Evolutionary conservation across 2,329 filamentous ascomycete genomes (phyloP), one percentile per base, ranked within the genome.

Genomic region (Magnaporthales sp.): DNA sequence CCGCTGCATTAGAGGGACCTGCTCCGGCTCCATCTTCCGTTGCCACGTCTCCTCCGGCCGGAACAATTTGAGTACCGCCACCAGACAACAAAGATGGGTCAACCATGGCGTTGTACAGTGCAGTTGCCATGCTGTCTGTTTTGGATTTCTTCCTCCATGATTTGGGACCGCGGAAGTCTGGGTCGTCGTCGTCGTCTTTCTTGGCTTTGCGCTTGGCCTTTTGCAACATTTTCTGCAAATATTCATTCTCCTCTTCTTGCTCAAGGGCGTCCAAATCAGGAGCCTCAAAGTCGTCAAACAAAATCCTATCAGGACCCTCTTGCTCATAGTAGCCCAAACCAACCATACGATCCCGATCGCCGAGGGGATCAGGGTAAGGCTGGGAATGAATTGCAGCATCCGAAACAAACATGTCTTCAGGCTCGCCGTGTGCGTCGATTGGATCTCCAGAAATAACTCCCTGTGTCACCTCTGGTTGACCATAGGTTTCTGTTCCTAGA

Each of bases 311-410:
- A 1, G 82, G 80, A 26, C 80, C 80, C 69, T 86, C 83, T 70
- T 86, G 84, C 67, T 87, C 81, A 73, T 87, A 88, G 73, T 87
- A 87, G 10, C 84, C 85, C 78, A 86, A 83, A 19, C 85, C 85
- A 69, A 87, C 77, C 74, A 81, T 83, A 32, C 83, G 78, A 64
- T 83, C 81, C n/a, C 77, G 13, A 11, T 54, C 51, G 22, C 51
- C 64, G 77, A 56, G 75, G 77, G 82, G 81, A 67, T 86, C 83
- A 0, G 83, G 83, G 69, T 84, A 84, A 2, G 75, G 70, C 1
- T 78, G 19, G 71, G 38, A 66, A 24, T 65, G 66, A 13, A 72
- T 71, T n/a, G 66, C 70, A 24, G 70, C 70, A 26, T 60, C 69
- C 29, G 32, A 4, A 22, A 38, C 19, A 15, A 38, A 63, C 62